phyloP scores from a whole-genome alignment of 805 yeast genomes.

The Suhomyces emberorum region DNA sequence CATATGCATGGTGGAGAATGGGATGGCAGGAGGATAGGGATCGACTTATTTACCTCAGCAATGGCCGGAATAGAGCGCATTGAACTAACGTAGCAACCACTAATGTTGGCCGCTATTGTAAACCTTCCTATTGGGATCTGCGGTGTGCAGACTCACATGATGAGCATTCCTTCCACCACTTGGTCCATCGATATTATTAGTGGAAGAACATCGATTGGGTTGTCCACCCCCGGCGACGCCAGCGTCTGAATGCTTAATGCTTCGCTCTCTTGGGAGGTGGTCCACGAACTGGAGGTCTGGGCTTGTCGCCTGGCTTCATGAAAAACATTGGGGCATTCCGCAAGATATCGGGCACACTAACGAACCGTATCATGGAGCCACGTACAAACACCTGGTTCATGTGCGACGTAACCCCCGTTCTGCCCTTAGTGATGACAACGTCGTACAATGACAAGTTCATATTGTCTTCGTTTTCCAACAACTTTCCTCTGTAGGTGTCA shows the following conservation, averaged over 20 bases:
- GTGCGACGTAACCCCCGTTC: conserved; percentile 69
- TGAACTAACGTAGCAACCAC: too few relatives aligned
- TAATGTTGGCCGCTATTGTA: too few relatives aligned
- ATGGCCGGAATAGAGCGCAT: too few relatives aligned
- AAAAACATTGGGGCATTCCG: conserved; percentile 86
- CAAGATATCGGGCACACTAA: conserved; percentile 85
- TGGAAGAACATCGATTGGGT: too few relatives aligned
- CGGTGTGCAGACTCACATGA: too few relatives aligned
- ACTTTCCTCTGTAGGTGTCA: conserved; percentile 82
- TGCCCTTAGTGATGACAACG: conserved; percentile 65
- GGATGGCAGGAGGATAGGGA: too few relatives aligned
- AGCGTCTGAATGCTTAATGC: conserved; percentile 14
- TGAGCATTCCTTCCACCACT: too few relatives aligned
- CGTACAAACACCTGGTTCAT: conserved; percentile 85
- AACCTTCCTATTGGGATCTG: too few relatives aligned
- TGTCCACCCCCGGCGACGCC: too few relatives aligned
- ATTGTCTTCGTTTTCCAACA: conserved; percentile 84
- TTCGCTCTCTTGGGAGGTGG: conserved; percentile 37
- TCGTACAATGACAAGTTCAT: conserved; percentile 89
- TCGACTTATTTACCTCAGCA: too few relatives aligned
- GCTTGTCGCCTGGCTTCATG: conserved; percentile 53
- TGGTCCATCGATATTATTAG: too few relatives aligned
- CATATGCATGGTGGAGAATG: too few relatives aligned
- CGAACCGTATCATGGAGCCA: conserved; percentile 84
- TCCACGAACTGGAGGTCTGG: conserved; percentile 62